Evolutionary conservation across 1,284 basidiomycete genomes (phyloP), one percentile per base, ranked within the genome.

Genomic region (Ceratobasidium theobromae): DNA sequence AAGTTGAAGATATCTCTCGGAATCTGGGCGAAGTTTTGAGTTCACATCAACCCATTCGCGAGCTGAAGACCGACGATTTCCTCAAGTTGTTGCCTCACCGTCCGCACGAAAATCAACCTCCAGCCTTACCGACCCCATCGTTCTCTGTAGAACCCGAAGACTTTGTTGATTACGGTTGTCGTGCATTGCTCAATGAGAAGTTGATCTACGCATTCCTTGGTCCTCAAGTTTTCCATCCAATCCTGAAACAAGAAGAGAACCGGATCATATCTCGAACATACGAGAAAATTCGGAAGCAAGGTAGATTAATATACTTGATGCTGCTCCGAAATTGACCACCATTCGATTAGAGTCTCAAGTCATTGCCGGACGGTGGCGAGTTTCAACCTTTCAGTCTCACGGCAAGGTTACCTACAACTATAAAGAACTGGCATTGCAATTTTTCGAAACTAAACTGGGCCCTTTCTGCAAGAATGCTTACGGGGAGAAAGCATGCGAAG

Each of bases 301-400:
- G 57, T 60, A 11, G 25, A 30, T 52, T 23, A 9, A 3, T 11
- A 21, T 9, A 14, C 18, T 33, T 35, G 18, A 1, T 27, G 21
- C 2, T 18, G 8, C 3, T 23, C 5, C 28, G 48, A 9, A 49
- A 14, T 30, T 16, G 1, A 9, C 18, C 30, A 5, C 12, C 38
- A 14, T 48, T 9, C 23, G 9, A 16, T 16, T 38, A 60, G 57
- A 60, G 25, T 35, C 45, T 5, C 57, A 60, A 16, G 30, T 49
- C 9, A 48, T 60, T 38, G 57, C 57, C n/a, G 57, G 57, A 25
- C 57, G 57, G 25, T 60, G 57, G 57, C 43, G 57, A 25, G 28
- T 60, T 21, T 60, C 57, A 11, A 48, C 57, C 1, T 49, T 60
- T 27, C 48, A 60, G 21, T 18, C 25, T 18, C 21, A 33, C n/a